These are phyloP conservation scores for Calonectria pteridis DNA, from an alignment of 2,329 filamentous ascomycete species.

Conservation along the genomic window DNA sequence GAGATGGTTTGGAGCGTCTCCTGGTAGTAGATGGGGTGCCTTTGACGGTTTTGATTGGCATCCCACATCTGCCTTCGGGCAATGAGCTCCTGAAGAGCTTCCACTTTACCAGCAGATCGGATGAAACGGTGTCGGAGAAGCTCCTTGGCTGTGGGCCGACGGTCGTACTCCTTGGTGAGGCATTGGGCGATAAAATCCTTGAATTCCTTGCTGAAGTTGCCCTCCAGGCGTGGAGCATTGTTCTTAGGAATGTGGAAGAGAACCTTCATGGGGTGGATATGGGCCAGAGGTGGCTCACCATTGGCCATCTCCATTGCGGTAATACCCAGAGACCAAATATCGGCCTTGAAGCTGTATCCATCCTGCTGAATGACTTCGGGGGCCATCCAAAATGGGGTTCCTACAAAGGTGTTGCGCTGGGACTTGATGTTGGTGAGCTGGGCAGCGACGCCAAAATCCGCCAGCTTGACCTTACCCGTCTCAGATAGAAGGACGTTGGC, in stretches of 20 bases:
- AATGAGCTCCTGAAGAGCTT: conserved; percentile 88
- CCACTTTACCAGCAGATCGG: conserved; percentile 85
- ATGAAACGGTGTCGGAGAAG: conserved; percentile 92
- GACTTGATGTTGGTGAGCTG: conserved; percentile 98
- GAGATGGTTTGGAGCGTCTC: conserved; percentile 85
- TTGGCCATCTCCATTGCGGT: conserved; percentile 91
- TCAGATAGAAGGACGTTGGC: conserved; percentile 96
- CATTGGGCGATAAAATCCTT: conserved; percentile 94
- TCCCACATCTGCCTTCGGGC: conserved; percentile 87
- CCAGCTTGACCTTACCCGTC: conserved; percentile 91
- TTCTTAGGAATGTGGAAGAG: conserved; percentile 93
- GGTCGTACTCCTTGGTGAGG: conserved; percentile 91
- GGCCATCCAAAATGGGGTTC: conserved; percentile 98
- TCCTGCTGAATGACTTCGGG: conserved; percentile 94
- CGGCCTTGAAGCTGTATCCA: conserved; percentile 86
- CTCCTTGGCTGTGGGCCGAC: conserved; percentile 86
- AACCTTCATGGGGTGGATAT: conserved; percentile 93
- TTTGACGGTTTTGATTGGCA: conserved; percentile 75
- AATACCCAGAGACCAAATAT: conserved; percentile 94
- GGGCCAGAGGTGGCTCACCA: conserved; percentile 88
- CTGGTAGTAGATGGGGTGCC: conserved; percentile 88
- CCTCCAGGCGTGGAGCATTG: conserved; percentile 85
- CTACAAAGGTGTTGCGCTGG: conserved; percentile 96
- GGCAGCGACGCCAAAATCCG: conserved; percentile 96
- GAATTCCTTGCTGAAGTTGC: conserved; percentile 89